Conservation (phyloP, 1,139 yeast genomes). For the Protomyces lactucae-debilis region DNA sequence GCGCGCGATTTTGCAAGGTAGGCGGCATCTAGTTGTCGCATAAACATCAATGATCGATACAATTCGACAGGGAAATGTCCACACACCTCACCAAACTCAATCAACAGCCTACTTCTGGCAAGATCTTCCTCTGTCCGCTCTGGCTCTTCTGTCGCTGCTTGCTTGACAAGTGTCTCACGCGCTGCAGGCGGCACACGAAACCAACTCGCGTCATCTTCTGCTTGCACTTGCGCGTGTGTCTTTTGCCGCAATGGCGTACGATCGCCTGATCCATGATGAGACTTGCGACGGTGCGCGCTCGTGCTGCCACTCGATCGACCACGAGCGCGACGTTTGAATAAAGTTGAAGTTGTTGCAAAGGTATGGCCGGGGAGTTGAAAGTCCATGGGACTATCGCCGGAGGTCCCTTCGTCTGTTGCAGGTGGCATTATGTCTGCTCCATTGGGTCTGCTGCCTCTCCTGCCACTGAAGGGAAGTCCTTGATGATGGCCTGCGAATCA, state of each 20-base stretch:
- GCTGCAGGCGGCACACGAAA: slow-evolving; percentile 1
- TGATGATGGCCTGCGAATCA: too few species aligned
- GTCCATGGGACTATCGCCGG: not conserved
- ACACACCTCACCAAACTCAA: slow-evolving; percentile 5
- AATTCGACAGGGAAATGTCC: slow-evolving; percentile 21
- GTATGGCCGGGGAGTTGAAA: not conserved
- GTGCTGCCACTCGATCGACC: not conserved
- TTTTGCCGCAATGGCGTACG: not conserved
- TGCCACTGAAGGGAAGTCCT: not conserved
- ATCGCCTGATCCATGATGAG: not conserved
- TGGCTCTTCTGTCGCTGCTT: not conserved
- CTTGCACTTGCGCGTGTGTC: not conserved
- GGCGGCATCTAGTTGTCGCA: slow-evolving; percentile 7
- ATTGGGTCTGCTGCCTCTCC: not conserved
- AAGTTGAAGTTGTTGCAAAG: not conserved
- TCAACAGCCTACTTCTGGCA: not conserved
- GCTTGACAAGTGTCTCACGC: not conserved
- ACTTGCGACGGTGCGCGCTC: not conserved
- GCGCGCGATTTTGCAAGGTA: not conserved
- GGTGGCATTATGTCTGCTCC: not conserved
- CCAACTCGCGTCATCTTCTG: slow-evolving; percentile 8
- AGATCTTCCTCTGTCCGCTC: slow-evolving; percentile 13
- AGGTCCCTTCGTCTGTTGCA: not conserved
- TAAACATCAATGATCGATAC: slow-evolving; percentile 10
- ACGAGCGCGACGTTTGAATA: not conserved